phyloP scores from a whole-genome alignment of 2,329 filamentous ascomycete genomes.

The Aotearoamyces nothofagi region DNA sequence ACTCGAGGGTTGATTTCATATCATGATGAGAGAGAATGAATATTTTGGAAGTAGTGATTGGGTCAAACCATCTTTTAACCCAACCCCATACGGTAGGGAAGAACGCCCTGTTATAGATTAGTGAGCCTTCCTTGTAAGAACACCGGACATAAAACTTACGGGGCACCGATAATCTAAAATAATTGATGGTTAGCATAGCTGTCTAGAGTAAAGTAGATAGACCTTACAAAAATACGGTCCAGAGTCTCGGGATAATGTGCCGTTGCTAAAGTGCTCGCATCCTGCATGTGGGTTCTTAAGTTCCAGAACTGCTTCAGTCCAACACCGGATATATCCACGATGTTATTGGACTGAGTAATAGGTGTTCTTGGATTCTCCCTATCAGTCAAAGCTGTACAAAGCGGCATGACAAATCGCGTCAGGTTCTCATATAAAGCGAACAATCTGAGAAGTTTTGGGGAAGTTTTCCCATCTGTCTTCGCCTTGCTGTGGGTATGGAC shows the following conservation, averaged over 20 bases:
- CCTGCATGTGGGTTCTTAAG: slow-evolving; percentile 84
- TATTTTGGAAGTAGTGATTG: slow-evolving; percentile 89
- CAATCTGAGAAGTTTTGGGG: slow-evolving; percentile 65
- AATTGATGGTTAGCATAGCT: background rate
- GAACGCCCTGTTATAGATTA: too few relatives aligned
- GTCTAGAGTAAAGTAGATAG: background rate
- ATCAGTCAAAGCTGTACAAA: slow-evolving; percentile 62
- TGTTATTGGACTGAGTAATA: slow-evolving; percentile 85
- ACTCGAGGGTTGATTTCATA: slow-evolving; percentile 59
- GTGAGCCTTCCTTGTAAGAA: too few relatives aligned
- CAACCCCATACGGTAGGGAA: slow-evolving; percentile 90
- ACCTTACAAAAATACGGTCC: slow-evolving; percentile 52
- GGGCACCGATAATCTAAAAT: slow-evolving; percentile 66
- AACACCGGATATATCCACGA: slow-evolving; percentile 81
- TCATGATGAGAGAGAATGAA: slow-evolving; percentile 69
- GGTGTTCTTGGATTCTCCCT: slow-evolving; percentile 66
- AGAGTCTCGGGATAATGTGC: slow-evolving; percentile 92
- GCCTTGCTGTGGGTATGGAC: slow-evolving; percentile 41
- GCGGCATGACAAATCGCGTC: slow-evolving; percentile 70
- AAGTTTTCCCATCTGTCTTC: slow-evolving; percentile 48
- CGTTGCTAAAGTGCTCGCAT: slow-evolving; percentile 74
- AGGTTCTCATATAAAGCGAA: slow-evolving; percentile 93
- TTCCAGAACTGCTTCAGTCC: slow-evolving; percentile 94
- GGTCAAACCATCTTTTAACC: slow-evolving; percentile 93
- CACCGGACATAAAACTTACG: too few relatives aligned